Percentiles rank a stretch among this genome's conserved stretches.
Evolutionary conservation across 768 basidiomycete genomes (phyloP).

Genomic region (Lactarius pseudohatsudake): DNA sequence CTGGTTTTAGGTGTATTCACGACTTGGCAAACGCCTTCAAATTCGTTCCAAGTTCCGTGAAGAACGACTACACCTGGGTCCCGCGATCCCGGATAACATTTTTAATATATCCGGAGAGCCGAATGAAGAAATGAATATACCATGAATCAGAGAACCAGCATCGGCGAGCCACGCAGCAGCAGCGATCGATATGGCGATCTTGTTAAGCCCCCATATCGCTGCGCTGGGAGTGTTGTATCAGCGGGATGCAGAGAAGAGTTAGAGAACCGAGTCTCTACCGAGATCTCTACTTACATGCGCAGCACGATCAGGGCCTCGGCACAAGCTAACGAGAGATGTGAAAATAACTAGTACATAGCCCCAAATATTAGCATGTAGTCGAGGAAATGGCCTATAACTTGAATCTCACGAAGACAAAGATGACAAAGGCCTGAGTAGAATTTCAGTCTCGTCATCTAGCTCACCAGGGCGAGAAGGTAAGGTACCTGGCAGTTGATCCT

Average conservation of each 20-base stretch:
- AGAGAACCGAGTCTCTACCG: neutral
- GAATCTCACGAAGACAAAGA: neutral
- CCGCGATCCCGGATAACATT: neutral
- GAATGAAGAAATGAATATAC: neutral
- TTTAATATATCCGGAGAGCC: neutral
- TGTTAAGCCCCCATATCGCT: constrained; percentile 14
- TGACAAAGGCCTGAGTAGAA: neutral
- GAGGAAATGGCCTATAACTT: no score
- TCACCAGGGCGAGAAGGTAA: neutral
- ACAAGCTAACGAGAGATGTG: neutral
- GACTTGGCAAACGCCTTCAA: neutral
- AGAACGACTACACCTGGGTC: neutral
- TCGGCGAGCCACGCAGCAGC: neutral
- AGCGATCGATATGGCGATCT: neutral
- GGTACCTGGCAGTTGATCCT: neutral
- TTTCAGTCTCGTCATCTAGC: neutral
- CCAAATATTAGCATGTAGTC: neutral
- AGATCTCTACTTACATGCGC: constrained; percentile 17
- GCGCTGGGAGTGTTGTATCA: neutral
- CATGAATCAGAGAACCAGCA: neutral
- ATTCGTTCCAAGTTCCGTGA: neutral
- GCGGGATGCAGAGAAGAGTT: neutral
- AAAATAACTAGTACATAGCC: constrained; percentile 2
- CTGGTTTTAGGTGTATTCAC: neutral
- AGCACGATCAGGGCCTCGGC: constrained; percentile 18